Conservation (phyloP, 176 grass and related monocot genomes). For the Oryza coarctata region DNA sequence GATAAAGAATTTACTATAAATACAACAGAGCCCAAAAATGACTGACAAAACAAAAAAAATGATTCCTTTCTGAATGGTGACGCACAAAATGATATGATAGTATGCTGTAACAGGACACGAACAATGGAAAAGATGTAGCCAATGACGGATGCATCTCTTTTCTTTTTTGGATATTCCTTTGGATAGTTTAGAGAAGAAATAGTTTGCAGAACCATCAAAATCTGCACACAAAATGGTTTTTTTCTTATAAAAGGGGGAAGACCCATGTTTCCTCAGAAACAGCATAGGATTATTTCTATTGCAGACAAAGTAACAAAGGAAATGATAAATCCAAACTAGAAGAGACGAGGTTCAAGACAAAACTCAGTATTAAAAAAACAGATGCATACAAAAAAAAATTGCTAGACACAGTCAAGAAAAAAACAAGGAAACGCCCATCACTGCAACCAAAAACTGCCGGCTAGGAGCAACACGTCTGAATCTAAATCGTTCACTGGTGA, state of each 20-base stretch:
- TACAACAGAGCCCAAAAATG: background rate
- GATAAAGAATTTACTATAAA: background rate
- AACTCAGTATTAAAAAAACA: slow-evolving; percentile 11
- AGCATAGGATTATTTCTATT: background rate
- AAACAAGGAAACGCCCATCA: slow-evolving; percentile 28
- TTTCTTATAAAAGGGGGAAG: background rate
- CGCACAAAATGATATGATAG: background rate
- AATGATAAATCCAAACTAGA: slow-evolving; percentile 32
- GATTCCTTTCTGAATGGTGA: background rate
- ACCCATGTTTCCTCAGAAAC: background rate
- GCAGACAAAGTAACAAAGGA: slow-evolving; percentile 25
- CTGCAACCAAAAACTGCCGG: slow-evolving; percentile 28
- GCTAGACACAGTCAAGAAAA: background rate
- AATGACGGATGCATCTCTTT: slow-evolving; percentile 13
- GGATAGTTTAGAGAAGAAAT: background rate
- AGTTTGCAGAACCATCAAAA: background rate
- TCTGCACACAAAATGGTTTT: background rate
- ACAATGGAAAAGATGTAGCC: background rate
- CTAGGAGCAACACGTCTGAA: slow-evolving; percentile 19
- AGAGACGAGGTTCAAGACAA: slow-evolving; percentile 31
- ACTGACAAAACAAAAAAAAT: background rate
- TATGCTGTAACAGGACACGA: background rate
- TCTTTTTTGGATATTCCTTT: background rate
- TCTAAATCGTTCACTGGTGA: slow-evolving; percentile 28
- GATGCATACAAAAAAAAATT: slow-evolving; percentile 37